A percentile compares a stretch with the other conserved stretches of the same genome.
phyloP scores from a whole-genome alignment of 2,329 filamentous ascomycete genomes.

The Microthyrium microscopicum region DNA sequence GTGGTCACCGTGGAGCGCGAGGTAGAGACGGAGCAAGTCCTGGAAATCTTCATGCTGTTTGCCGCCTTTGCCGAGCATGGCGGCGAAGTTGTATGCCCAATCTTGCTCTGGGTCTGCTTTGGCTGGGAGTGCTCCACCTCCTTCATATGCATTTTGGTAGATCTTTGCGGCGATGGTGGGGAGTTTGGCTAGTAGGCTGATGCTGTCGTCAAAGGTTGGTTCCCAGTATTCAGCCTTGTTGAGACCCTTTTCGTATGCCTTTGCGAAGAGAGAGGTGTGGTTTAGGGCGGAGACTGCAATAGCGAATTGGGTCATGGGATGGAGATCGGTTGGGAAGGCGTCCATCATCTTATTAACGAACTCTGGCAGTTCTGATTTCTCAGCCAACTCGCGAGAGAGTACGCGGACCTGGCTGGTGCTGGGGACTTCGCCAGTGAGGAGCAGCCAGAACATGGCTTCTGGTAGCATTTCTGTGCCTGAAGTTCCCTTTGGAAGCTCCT shows the following conservation, averaged over 20 bases:
- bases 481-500: slow-evolving; percentile 79
- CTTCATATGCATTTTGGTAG: slow-evolving; percentile 76
- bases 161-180: slow-evolving; percentile 95
- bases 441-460: slow-evolving; percentile 98
- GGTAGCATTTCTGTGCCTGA: slow-evolving; percentile 93
- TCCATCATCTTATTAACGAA: slow-evolving; percentile 83
- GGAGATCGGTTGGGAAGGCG: slow-evolving; percentile 72
- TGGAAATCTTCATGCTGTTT: slow-evolving; percentile 87
- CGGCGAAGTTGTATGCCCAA: slow-evolving; percentile 98
- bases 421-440: slow-evolving; percentile 84
- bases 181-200: slow-evolving; percentile 86
- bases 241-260: slow-evolving; percentile 77
- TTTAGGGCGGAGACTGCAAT: slow-evolving; percentile 93
- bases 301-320: slow-evolving; percentile 97
- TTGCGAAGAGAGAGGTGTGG: slow-evolving; percentile 85
- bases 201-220: slow-evolving; percentile 88
- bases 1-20: slow-evolving; percentile 93
- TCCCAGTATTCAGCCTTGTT: slow-evolving; percentile 99
- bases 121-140: slow-evolving; percentile 56
- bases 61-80: slow-evolving; percentile 82
- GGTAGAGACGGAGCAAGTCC: slow-evolving; percentile 81
- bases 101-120: slow-evolving; percentile 72
- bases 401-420: slow-evolving; percentile 63
- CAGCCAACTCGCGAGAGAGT: slow-evolving; percentile 73
- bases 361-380: slow-evolving; percentile 64